Base-by-base conservation (phyloP, 106 monocot genomes). In the Phalaenopsis aphrodite region DNA sequence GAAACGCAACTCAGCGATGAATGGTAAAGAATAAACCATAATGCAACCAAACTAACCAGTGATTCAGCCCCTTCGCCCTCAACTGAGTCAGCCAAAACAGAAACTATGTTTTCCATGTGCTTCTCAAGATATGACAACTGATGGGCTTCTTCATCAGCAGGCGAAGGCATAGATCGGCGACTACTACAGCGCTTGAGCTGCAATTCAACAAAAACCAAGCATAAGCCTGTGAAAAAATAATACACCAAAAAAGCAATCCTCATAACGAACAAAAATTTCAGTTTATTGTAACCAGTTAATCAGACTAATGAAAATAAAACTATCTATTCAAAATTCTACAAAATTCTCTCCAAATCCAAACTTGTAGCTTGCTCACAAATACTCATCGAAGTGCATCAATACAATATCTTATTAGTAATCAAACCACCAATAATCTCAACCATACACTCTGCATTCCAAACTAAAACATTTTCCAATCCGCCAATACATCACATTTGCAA, bases 91-190 rank as follows among this genome's bases (percentile, higher is more conserved):
- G 94, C 87, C 84, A 98, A 88, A 79, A 94, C 87, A 71, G 85
- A 56, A 55, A 98, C 84, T 24, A 94, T 89, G 61, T 94, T 98
- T 23, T 80, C 86, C 87, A 98, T 89, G 80, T 98, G 97, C 81
- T 98, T 98, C 55, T 94, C 89, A 71, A 98, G 75, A 83, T 94
- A 98, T 77, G 94, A 98, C 66, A 98, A 84, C 81, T 94, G 97
- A 84, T 98, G 94, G 42, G 90, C 87, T 80, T 98, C 97, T 85
- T 98, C 97, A 69, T 94, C 97, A 56, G 88, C 82, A 84, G 92
- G 94, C 76, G 92, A 98, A 77, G 97, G 97, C 92, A 98, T 83
- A 49, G 84, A 94, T 67, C 94, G 92, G 47, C 97, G 92, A 45
- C 89, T 98, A 79, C 92, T 92, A 81, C 89, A 92, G 52, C 97